Base-by-base conservation (phyloP, 2,329 filamentous ascomycete genomes). In the Calonectria henricotiae region DNA sequence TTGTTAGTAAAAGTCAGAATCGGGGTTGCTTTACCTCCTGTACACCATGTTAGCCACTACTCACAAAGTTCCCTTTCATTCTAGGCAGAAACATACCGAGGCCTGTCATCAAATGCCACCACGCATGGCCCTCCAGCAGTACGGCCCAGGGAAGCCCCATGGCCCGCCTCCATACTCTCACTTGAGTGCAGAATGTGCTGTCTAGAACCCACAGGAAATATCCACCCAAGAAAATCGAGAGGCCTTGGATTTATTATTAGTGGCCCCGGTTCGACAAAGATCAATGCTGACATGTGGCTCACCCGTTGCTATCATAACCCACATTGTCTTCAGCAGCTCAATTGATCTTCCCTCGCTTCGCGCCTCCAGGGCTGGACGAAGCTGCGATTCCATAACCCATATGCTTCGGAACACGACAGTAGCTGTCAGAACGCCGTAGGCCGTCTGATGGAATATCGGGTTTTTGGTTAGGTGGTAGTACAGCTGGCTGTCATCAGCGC, bases 201-300 rank as follows among this genome's bases (percentile, higher is more conserved):
- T 97, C 94, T 63, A 97, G 78, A 65, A 88, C 91, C 94, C 94
- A 97, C 65, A 97, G 88, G 5, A 86, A 84, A 78, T 94, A 97
- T 0, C 93, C 94, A 0, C 89, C 87, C 15, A 96, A 80, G 80
- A 97, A 97, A 73, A 94, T 86, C 41, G 83, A 84, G 30, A 96
- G 74, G 4, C 78, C 77, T 79, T 47, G 15, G 20, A 39, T 32
- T 5, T 41, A 30, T 15, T 9, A 49, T 71, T 23, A 65, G 20
- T 37, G n/a, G n/a, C 43, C 23, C 43, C 20, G 12, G 17, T 25
- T 17, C 11, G n/a, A 12, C 9, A 35, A 55, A 7, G 25, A 17
- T 49, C 5, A 23, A 46, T n/a, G n/a, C 11, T 15, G 17, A 75
- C 82, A 73, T 71, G 12, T 17, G 1, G 20, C 51, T 58, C 35